Evolutionary conservation across 2,329 filamentous ascomycete species (phyloP).

Genomic region (Trichoderma harzianum): DNA sequence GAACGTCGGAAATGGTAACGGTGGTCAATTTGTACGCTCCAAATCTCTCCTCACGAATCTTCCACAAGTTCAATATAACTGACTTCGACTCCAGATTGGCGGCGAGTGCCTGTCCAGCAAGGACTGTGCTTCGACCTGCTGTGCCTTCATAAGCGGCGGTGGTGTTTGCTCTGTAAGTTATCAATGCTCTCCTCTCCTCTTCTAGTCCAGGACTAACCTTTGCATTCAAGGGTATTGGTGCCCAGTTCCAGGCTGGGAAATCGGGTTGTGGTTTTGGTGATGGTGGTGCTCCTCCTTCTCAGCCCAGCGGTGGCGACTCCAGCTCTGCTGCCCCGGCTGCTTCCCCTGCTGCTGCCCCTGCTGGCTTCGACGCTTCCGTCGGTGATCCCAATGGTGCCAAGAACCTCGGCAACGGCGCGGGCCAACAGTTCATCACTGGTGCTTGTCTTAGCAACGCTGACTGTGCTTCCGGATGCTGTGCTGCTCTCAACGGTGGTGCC

Average conservation of each 20-base stretch:
- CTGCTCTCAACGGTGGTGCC: slow-evolving; percentile 16
- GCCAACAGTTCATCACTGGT: slow-evolving; percentile 30
- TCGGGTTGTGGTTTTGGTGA: slow-evolving; percentile 30
- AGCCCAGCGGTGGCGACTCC: not conserved
- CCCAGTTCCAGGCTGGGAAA: slow-evolving; percentile 31
- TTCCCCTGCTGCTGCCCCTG: not conserved
- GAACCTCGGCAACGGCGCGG: slow-evolving; percentile 27
- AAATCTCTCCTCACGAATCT: not conserved
- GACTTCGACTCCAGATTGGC: slow-evolving; percentile 23
- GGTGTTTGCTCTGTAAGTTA: slow-evolving; percentile 28
- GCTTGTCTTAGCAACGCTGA: slow-evolving; percentile 25
- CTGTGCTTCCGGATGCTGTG: slow-evolving; percentile 33
- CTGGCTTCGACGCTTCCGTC: slow-evolving; percentile 16
- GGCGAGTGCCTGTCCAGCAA: slow-evolving; percentile 28
- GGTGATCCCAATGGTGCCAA: slow-evolving; percentile 23
- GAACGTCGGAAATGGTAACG: slow-evolving; percentile 27
- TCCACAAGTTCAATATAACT: not conserved
- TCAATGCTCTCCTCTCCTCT: not conserved
- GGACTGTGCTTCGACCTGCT: slow-evolving; percentile 30
- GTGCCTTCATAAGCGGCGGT: slow-evolving; percentile 26
- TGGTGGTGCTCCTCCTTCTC: slow-evolving; percentile 12
- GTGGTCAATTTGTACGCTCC: slow-evolving; percentile 25
- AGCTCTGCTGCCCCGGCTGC: slow-evolving; percentile 22
- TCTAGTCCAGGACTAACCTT: not conserved
- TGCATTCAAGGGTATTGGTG: slow-evolving; percentile 23